Percentiles rank a stretch among this genome's conserved stretches.
Conservation (phyloP, 139 green algal species). For the Micractinium conductrix region DNA sequence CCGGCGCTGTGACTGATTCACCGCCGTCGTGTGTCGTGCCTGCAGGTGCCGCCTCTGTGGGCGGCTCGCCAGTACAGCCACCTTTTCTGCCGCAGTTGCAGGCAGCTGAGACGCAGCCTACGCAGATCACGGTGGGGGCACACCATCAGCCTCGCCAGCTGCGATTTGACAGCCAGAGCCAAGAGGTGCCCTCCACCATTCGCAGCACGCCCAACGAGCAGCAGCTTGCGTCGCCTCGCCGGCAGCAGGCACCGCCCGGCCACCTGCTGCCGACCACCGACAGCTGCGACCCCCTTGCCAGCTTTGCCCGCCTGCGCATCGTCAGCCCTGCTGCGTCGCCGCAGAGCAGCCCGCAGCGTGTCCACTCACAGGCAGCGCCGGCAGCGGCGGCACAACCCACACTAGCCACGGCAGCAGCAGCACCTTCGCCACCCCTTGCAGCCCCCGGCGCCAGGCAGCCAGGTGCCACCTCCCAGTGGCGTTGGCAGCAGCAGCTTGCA, state of each 20-base stretch:
- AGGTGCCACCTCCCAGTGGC: not conserved
- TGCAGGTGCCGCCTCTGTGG: not conserved
- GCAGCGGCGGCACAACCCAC: not conserved
- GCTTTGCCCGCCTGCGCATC: not conserved
- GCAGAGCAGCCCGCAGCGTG: not conserved
- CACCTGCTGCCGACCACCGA: not conserved
- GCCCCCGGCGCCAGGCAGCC: slow-evolving; percentile 2
- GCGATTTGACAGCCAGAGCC: not conserved
- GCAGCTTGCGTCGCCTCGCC: not conserved
- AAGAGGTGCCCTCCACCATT: not conserved
- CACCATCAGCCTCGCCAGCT: not conserved
- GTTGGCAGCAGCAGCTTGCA: slow-evolving; percentile 8
- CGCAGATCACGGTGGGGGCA: no score
- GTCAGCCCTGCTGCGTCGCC: slow-evolving; percentile 1
- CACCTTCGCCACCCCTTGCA: not conserved
- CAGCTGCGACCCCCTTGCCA: not conserved
- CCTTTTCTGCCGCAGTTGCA: not conserved
- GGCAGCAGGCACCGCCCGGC: not conserved
- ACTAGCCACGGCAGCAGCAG: not conserved
- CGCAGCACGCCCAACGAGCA: not conserved
- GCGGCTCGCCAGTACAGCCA: not conserved
- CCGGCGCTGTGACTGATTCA: no score
- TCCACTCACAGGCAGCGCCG: not conserved
- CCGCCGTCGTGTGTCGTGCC: no score
- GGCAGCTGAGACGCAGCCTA: no score